A percentile compares a stretch with the other conserved stretches of the same genome.
These are phyloP conservation scores for Erythrophleum fordii DNA, from an alignment of 306 rosid species.

Conservation along the genomic window DNA sequence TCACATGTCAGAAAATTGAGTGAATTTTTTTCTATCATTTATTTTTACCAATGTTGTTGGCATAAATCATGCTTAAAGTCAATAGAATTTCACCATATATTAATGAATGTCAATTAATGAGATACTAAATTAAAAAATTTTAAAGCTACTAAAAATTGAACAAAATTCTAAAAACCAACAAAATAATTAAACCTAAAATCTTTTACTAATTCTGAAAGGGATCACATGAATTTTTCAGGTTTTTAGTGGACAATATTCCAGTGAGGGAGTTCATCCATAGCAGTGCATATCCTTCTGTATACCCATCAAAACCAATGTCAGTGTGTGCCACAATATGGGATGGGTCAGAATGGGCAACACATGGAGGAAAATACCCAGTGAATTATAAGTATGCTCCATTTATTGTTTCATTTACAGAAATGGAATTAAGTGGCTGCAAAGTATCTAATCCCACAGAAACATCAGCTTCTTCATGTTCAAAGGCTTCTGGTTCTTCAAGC, in stretches of 20 bases:
- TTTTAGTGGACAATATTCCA: slow-evolving; percentile 87
- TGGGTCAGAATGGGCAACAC: slow-evolving; percentile 95
- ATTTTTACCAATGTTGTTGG: too few species aligned
- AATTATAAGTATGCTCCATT: slow-evolving; percentile 87
- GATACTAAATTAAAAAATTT: too few species aligned
- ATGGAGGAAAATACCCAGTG: slow-evolving; percentile 89
- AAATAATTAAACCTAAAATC: background rate
- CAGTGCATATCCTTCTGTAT: slow-evolving; percentile 47
- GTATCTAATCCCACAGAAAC: slow-evolving; percentile 41
- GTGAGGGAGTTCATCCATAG: slow-evolving; percentile 73
- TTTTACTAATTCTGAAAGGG: slow-evolving; percentile 5
- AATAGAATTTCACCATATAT: too few species aligned
- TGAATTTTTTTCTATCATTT: too few species aligned
- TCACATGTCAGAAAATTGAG: too few species aligned
- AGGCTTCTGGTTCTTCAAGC: slow-evolving; percentile 45
- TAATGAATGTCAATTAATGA: too few species aligned
- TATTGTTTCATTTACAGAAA: slow-evolving; percentile 65
- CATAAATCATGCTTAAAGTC: too few species aligned
- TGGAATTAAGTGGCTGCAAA: slow-evolving; percentile 70
- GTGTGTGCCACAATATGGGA: slow-evolving; percentile 94
- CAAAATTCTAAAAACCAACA: too few species aligned
- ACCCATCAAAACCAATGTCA: slow-evolving; percentile 90
- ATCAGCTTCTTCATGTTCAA: slow-evolving; percentile 56
- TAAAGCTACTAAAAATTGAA: too few species aligned
- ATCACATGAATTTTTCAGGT: slow-evolving; percentile 50